Conservation (phyloP, 495 filamentous ascomycete species). For the Sphaerosporella brunnea region DNA sequence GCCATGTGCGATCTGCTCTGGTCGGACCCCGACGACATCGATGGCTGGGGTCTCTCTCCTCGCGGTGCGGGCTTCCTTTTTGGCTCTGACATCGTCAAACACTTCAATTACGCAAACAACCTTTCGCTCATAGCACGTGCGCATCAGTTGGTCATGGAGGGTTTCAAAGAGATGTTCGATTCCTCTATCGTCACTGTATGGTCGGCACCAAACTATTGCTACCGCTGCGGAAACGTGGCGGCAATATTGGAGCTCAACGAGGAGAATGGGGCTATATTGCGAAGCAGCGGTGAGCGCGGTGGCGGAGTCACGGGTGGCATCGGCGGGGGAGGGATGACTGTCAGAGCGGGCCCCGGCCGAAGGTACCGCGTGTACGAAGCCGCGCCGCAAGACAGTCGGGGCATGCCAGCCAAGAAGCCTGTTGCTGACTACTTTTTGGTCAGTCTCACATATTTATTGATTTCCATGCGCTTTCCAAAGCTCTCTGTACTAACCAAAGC, state of each 20-base stretch:
- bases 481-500: background rate
- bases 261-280: constrained; percentile 60
- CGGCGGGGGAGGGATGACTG: constrained; percentile 25
- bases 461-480: background rate
- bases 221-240: constrained; percentile 92
- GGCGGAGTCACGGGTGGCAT: constrained; percentile 12
- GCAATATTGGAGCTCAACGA: constrained; percentile 86
- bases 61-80: constrained; percentile 94
- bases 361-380: constrained; percentile 93
- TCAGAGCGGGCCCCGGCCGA: constrained; percentile 58
- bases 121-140: constrained; percentile 81
- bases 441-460: background rate
- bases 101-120: constrained; percentile 87
- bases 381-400: constrained; percentile 85
- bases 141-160: constrained; percentile 97
- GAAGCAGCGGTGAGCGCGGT: constrained; percentile 65
- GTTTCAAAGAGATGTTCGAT: constrained; percentile 99
- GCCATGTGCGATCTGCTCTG: constrained; percentile 97
- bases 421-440: constrained; percentile 88
- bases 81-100: constrained; percentile 86
- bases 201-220: constrained; percentile 96
- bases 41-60: constrained; percentile 90
- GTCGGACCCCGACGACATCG: constrained; percentile 93
- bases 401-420: constrained; percentile 98
- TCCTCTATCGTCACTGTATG: constrained; percentile 88